A percentile compares a stretch with the other conserved stretches of the same genome.
phyloP scores from a whole-genome alignment of 116 monocot species.

The Dioscorea cayenensis region DNA sequence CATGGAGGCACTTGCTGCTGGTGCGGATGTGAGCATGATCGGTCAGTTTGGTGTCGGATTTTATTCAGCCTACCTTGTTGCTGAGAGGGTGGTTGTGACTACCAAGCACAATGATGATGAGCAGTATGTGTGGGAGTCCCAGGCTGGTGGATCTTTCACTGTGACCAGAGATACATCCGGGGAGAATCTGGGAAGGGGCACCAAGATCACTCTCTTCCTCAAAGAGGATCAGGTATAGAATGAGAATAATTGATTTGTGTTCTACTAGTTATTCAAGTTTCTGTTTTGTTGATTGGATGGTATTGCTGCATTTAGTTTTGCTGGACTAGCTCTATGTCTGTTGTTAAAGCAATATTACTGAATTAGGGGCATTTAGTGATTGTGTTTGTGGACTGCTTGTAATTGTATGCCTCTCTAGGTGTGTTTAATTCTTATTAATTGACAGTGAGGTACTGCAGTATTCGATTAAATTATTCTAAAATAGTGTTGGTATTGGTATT shows the following conservation, averaged over 20 bases:
- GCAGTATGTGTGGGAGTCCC: conserved; percentile 6
- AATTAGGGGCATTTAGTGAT: too few relatives aligned
- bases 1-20: conserved; percentile 3
- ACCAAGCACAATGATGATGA: conserved; percentile 8
- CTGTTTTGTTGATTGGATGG: too few relatives aligned
- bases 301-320: too few relatives aligned
- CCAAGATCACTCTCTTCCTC: conserved; percentile 7
- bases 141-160: conserved; percentile 2
- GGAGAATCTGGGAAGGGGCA: conserved; percentile 2
- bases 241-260: background rate
- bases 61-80: conserved; percentile 3
- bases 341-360: too few relatives aligned
- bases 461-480: too few relatives aligned
- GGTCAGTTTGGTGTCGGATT: conserved; percentile 3
- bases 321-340: too few relatives aligned
- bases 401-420: too few relatives aligned
- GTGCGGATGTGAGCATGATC: conserved; percentile 7
- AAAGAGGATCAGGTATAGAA: conserved; percentile 5
- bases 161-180: background rate
- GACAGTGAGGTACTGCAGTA: too few relatives aligned
- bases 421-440: too few relatives aligned
- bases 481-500: too few relatives aligned
- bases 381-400: too few relatives aligned
- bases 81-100: conserved; percentile 1
- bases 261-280: background rate